Conservation (phyloP, 1,284 basidiomycete species). For the Agroathelia rolfsii region DNA sequence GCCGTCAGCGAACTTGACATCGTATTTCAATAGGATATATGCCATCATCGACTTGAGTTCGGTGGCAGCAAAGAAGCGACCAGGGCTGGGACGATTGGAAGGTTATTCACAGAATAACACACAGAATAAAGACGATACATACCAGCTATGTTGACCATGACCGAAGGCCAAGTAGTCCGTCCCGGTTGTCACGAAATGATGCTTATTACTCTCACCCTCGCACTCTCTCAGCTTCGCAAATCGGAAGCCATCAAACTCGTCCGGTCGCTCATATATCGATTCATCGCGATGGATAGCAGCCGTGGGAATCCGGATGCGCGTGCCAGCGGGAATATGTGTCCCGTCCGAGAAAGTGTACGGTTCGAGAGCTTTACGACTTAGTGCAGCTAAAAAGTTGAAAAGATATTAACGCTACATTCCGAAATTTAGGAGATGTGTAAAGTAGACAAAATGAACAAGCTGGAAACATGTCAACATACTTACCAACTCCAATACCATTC, state of each 20-base stretch:
- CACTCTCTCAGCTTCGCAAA: conserved; percentile 23
- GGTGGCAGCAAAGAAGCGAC: conserved; percentile 27
- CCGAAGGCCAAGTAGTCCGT: conserved; percentile 32
- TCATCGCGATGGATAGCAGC: conserved; percentile 22
- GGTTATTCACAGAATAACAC: not conserved
- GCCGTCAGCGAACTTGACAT: no score
- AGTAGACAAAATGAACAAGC: no score
- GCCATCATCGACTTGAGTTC: conserved; percentile 26
- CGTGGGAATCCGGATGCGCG: conserved; percentile 17
- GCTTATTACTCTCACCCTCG: conserved; percentile 19
- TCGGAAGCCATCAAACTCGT: conserved; percentile 26
- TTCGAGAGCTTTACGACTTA: conserved; percentile 22
- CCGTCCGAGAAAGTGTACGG: conserved; percentile 30
- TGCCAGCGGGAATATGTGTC: conserved; percentile 25
- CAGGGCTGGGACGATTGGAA: conserved; percentile 22
- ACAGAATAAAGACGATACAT: conserved; percentile 10
- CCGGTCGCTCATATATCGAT: conserved; percentile 16
- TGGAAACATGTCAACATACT: no score
- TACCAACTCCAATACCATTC: conserved; percentile 19
- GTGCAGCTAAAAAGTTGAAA: conserved; percentile 13
- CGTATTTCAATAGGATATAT: conserved; percentile 26
- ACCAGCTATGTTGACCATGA: conserved; percentile 35
- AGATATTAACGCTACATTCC: no score
- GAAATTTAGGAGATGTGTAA: no score
- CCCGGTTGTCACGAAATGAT: conserved; percentile 26